These are phyloP conservation scores for Abelmoschus esculentus DNA, from an alignment of 345 rosid genomes.

Conservation along the genomic window DNA sequence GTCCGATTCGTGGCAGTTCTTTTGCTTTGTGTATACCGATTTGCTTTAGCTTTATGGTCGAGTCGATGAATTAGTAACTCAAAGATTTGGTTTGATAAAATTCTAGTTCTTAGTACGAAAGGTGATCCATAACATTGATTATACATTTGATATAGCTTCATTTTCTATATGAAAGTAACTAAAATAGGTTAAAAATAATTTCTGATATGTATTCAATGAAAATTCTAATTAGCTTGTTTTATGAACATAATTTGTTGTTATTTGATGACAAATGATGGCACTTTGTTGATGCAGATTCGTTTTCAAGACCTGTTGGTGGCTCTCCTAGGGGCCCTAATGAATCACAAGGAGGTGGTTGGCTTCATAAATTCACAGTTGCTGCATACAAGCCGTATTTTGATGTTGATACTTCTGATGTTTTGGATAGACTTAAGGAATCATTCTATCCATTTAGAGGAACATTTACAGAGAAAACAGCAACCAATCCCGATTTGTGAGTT, in stretches of 20 bases:
- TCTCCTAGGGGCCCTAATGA: conserved; percentile 39
- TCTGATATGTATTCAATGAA: not conserved
- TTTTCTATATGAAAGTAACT: too few species aligned
- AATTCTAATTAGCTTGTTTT: not conserved
- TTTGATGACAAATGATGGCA: not conserved
- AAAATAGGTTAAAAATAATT: not conserved
- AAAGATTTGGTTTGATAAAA: not conserved
- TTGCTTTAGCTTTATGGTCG: not conserved
- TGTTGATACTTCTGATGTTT: conserved; percentile 81
- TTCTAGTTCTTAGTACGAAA: not conserved
- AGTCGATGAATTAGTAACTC: not conserved
- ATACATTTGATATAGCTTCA: not conserved
- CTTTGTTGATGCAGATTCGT: conserved; percentile 48
- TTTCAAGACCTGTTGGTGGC: conserved; percentile 58
- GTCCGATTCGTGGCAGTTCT: not conserved
- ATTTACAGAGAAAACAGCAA: conserved; percentile 79
- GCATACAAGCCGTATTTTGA: conserved; percentile 92
- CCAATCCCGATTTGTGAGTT: conserved; percentile 85
- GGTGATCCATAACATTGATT: not conserved
- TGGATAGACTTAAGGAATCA: conserved; percentile 84
- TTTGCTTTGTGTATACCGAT: not conserved
- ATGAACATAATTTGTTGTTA: not conserved
- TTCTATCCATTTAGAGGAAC: conserved; percentile 90
- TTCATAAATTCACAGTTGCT: conserved; percentile 57
- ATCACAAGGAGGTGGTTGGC: conserved; percentile 72